A percentile compares a stretch with the other conserved stretches of the same genome.
phyloP scores from a whole-genome alignment of 208 protist genomes.

The Lotmaria passim region DNA sequence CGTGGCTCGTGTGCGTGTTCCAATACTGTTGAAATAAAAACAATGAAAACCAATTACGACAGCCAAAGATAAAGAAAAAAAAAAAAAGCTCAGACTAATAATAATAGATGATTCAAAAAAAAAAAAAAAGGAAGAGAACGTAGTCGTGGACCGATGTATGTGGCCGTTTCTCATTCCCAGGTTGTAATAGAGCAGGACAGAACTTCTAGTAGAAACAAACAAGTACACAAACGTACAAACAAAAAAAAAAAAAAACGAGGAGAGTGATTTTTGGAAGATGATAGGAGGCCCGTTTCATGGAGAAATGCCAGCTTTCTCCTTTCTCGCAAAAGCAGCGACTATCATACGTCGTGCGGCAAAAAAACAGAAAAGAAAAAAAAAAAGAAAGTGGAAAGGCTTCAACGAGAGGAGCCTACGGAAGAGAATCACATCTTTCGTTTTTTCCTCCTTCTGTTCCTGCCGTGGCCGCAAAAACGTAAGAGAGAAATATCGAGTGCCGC shows the following conservation, averaged over 20 bases:
- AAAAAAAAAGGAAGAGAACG: not conserved
- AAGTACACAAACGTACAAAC: too few species aligned
- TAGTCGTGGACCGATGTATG: too few species aligned
- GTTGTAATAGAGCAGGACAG: too few species aligned
- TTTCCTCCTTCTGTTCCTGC: too few species aligned
- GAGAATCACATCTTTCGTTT: too few species aligned
- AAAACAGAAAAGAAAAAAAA: slow-evolving; percentile 16
- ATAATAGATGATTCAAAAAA: not conserved
- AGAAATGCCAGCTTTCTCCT: not conserved
- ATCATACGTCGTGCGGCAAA: slow-evolving; percentile 1
- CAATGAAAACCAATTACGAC: not conserved
- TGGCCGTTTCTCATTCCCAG: not conserved
- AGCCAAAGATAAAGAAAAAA: not conserved
- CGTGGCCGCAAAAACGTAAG: too few species aligned
- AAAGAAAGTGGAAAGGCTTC: slow-evolving; percentile 13
- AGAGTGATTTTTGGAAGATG: not conserved
- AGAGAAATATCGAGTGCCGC: too few species aligned
- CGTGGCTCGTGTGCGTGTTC: not conserved
- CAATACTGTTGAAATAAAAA: not conserved
- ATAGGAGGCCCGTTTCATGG: not conserved
- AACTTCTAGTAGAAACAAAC: too few species aligned
- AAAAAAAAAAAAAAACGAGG: not conserved
- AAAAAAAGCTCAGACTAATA: not conserved
- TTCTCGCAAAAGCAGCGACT: too few species aligned
- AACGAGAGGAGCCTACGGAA: not conserved